A percentile compares a stretch with the other conserved stretches of the same genome.
phyloP scores from a whole-genome alignment of 2,329 filamentous ascomycete genomes.

The Xylaria polymorpha region DNA sequence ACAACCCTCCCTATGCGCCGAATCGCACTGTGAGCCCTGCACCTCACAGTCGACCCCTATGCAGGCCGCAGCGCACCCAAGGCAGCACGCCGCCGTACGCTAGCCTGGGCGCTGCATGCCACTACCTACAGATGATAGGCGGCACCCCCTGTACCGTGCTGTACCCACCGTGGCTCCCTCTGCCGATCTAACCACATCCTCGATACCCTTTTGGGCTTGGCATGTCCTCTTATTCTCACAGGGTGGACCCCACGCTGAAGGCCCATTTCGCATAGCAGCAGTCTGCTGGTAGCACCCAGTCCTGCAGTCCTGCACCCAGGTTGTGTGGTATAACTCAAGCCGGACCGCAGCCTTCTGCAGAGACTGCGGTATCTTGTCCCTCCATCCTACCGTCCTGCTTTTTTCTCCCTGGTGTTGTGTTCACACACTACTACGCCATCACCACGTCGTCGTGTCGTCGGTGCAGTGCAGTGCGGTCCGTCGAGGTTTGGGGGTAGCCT shows the following conservation, averaged over 20 bases:
- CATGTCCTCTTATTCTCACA: constrained; percentile 27
- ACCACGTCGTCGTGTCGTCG: constrained; percentile 34
- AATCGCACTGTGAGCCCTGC: constrained; percentile 34
- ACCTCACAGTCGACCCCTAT: constrained; percentile 19
- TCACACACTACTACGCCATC: constrained; percentile 28
- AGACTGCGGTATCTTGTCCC: constrained; percentile 32
- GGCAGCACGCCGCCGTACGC: constrained; percentile 9
- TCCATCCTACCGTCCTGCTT: constrained; percentile 25
- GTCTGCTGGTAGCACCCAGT: constrained; percentile 19
- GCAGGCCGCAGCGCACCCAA: neutral
- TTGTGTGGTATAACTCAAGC: constrained; percentile 38
- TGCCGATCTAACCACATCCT: constrained; percentile 37
- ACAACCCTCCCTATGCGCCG: neutral
- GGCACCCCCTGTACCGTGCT: constrained; percentile 17
- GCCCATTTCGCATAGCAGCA: constrained; percentile 25
- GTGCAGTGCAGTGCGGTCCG: constrained; percentile 36
- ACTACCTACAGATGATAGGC: constrained; percentile 10
- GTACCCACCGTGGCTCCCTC: constrained; percentile 26
- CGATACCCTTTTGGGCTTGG: constrained; percentile 35
- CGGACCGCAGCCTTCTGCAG: constrained; percentile 39
- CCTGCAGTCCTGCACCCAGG: neutral
- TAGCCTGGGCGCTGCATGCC: neutral
- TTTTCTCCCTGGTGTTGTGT: constrained; percentile 28
- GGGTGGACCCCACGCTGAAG: constrained; percentile 36
- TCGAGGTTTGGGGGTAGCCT: constrained; percentile 33